A percentile compares a stretch with the other conserved stretches of the same genome.
Conservation (phyloP, 176 grass and related monocot genomes). For the Pontederia paniculata region DNA sequence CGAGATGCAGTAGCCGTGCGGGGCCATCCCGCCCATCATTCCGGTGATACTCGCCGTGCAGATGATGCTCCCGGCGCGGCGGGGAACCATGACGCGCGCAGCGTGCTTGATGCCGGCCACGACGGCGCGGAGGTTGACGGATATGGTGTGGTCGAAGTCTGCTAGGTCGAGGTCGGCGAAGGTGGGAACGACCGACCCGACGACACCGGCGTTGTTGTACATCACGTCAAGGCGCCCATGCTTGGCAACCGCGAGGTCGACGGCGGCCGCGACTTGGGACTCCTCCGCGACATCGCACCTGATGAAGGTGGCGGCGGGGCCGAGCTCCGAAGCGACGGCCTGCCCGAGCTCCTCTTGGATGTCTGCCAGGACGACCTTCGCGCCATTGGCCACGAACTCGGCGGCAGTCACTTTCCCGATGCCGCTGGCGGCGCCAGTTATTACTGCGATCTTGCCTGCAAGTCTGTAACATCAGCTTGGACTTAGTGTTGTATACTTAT, state of each 20-base stretch:
- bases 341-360: slow-evolving; percentile 36
- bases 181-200: not conserved
- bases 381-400: slow-evolving; percentile 43
- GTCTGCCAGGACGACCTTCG: slow-evolving; percentile 47
- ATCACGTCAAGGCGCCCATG: slow-evolving; percentile 63
- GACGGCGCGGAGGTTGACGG: slow-evolving; percentile 35
- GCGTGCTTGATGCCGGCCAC: slow-evolving; percentile 68
- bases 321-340: slow-evolving; percentile 24
- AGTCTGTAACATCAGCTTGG: slow-evolving; percentile 18
- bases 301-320: slow-evolving; percentile 23
- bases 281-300: slow-evolving; percentile 56
- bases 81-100: slow-evolving; percentile 62
- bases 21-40: slow-evolving; percentile 6
- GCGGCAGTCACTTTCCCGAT: slow-evolving; percentile 35
- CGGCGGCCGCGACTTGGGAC: slow-evolving; percentile 28
- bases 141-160: slow-evolving; percentile 67
- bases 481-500: too few relatives aligned
- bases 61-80: slow-evolving; percentile 36
- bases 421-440: slow-evolving; percentile 53
- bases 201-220: slow-evolving; percentile 48
- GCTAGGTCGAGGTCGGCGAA: slow-evolving; percentile 34
- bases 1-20: slow-evolving; percentile 29
- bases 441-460: slow-evolving; percentile 30
- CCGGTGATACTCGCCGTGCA: slow-evolving; percentile 53
- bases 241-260: slow-evolving; percentile 37